Evolutionary conservation across 2,329 filamentous ascomycete species (phyloP).

Genomic region (Cladophialophora carrionii): DNA sequence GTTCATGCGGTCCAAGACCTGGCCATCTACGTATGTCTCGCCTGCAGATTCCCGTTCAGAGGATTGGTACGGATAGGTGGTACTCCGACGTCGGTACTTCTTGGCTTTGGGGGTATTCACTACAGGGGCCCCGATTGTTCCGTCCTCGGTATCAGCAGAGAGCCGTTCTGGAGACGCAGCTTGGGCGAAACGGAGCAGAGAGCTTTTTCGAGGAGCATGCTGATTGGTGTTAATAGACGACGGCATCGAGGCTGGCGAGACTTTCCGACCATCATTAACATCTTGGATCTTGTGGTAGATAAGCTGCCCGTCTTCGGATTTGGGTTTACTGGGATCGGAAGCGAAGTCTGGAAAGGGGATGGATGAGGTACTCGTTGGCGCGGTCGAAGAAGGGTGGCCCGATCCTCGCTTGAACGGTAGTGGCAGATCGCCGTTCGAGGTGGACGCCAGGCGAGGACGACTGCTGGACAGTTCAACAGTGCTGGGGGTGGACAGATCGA

Average conservation of each 20-base stretch:
- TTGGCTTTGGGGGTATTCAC: conserved; percentile 8
- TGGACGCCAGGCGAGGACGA: not conserved
- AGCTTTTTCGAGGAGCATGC: conserved; percentile 38
- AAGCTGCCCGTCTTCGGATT: not conserved
- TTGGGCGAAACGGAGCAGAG: conserved; percentile 35
- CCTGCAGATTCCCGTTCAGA: conserved; percentile 21
- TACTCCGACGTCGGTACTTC: conserved; percentile 26
- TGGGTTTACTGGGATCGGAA: not conserved
- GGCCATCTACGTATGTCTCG: conserved; percentile 6
- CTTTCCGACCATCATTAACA: not conserved
- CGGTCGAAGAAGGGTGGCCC: not conserved
- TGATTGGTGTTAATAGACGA: conserved; percentile 19
- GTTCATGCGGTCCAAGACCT: conserved; percentile 16
- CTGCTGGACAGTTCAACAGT: conserved; percentile 29
- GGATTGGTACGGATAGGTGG: conserved; percentile 31
- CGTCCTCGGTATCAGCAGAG: conserved; percentile 9
- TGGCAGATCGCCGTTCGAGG: not conserved
- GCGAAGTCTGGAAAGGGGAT: conserved; percentile 10
- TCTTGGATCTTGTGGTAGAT: not conserved
- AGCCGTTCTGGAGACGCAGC: conserved; percentile 27
- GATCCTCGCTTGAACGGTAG: not conserved
- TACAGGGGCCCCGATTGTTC: not conserved
- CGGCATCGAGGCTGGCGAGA: conserved; percentile 14
- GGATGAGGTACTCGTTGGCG: not conserved
- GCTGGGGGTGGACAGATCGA: conserved; percentile 17